These are phyloP conservation scores for Aspergillus cavernicola DNA, from an alignment of 495 filamentous ascomycete genomes.

Conservation along the genomic window DNA sequence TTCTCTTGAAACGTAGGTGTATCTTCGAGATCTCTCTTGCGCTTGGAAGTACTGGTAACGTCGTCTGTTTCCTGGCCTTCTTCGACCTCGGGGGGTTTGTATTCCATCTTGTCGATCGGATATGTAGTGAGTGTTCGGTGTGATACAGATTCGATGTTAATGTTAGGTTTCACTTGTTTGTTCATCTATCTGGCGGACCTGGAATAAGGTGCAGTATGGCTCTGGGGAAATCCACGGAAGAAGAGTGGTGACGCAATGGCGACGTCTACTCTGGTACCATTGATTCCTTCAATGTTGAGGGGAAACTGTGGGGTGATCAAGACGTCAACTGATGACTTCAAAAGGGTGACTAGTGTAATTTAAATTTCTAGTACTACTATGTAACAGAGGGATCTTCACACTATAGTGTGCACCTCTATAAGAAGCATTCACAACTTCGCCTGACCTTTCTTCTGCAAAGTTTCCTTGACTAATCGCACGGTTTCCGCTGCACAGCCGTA, in stretches of 20 bases:
- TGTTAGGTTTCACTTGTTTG: no score
- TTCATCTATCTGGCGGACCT: no score
- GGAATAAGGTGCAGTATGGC: no score
- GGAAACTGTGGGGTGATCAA: no score
- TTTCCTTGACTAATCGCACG: slow-evolving; percentile 66
- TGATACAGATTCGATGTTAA: no score
- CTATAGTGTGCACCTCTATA: no score
- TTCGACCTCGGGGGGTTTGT: slow-evolving; percentile 21
- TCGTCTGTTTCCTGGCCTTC: slow-evolving; percentile 19
- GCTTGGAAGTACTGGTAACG: slow-evolving; percentile 11
- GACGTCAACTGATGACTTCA: not conserved
- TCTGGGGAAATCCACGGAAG: not conserved
- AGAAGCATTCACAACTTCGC: slow-evolving; percentile 43
- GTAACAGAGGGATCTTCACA: no score
- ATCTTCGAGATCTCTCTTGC: slow-evolving; percentile 16
- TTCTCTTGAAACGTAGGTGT: not conserved
- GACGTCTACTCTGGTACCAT: no score
- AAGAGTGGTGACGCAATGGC: slow-evolving; percentile 14
- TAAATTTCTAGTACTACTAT: no score
- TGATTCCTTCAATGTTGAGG: no score
- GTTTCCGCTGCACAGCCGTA: slow-evolving; percentile 77
- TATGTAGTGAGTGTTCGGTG: no score
- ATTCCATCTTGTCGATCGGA: slow-evolving; percentile 16
- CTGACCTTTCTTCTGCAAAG: slow-evolving; percentile 32
- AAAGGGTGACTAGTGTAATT: no score